phyloP scores from a whole-genome alignment of 1,139 yeast genomes.

The Scheffersomyces lignicola region DNA sequence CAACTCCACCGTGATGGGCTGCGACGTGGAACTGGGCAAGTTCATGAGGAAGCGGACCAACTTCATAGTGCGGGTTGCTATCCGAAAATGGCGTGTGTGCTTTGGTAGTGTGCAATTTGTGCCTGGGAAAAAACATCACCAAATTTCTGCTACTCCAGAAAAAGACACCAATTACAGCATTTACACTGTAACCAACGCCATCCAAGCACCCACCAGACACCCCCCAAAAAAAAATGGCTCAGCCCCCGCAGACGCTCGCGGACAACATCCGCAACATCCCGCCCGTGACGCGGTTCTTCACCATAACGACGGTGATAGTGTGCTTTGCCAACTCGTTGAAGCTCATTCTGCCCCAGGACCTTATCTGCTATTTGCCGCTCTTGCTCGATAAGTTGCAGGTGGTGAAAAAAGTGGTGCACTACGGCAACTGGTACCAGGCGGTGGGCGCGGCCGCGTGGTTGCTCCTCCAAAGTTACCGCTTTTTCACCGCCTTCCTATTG shows the following conservation, averaged over 20 bases:
- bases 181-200: too few relatives aligned
- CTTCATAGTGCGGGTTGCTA: slow-evolving; percentile 45
- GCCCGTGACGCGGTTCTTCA: slow-evolving; percentile 49
- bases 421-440: slow-evolving; percentile 8
- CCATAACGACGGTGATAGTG: slow-evolving; percentile 33
- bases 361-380: slow-evolving; percentile 13
- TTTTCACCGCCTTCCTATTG: slow-evolving; percentile 50
- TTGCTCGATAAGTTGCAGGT: slow-evolving; percentile 8
- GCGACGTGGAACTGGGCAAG: slow-evolving; percentile 62
- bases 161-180: too few relatives aligned
- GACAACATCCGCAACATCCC: slow-evolving; percentile 39
- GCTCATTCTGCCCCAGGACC: slow-evolving; percentile 12
- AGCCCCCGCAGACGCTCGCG: slow-evolving; percentile 18
- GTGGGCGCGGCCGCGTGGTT: slow-evolving; percentile 10
- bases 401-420: slow-evolving; percentile 5
- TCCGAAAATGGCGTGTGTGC: too few relatives aligned
- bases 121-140: too few relatives aligned
- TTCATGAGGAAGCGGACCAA: slow-evolving; percentile 78
- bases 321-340: slow-evolving; percentile 26
- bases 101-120: too few relatives aligned
- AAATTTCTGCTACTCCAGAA: too few relatives aligned
- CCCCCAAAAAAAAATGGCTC: slow-evolving; percentile 7
- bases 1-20: slow-evolving; percentile 87
- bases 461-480: slow-evolving; percentile 40
- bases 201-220: neutral